These are phyloP conservation scores for Papiliotrema fonsecae DNA, from an alignment of 1,284 basidiomycete genomes.

Conservation along the genomic window DNA sequence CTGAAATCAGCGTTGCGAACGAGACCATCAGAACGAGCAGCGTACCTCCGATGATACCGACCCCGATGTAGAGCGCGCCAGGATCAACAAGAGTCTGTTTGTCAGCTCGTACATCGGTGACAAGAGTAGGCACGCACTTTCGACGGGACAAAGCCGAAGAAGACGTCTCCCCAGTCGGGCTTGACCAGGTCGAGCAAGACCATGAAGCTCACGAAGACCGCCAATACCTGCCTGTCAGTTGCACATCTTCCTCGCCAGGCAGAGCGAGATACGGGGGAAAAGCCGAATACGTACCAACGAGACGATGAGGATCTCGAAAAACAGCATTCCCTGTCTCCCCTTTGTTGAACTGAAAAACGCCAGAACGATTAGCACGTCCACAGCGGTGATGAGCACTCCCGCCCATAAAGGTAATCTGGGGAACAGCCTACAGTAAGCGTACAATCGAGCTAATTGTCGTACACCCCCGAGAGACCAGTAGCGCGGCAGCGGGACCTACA, in stretches of 20 bases:
- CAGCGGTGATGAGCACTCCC: conserved; percentile 74
- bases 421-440: conserved; percentile 55
- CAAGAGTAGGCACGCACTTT: conserved; percentile 50
- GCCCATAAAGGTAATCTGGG: conserved; percentile 73
- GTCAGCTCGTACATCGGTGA: neutral
- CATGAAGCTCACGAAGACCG: conserved; percentile 75
- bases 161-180: conserved; percentile 72
- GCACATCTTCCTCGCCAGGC: conserved; percentile 1
- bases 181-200: conserved; percentile 69
- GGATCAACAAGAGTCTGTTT: conserved; percentile 40
- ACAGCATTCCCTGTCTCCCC: conserved; percentile 47
- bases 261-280: neutral
- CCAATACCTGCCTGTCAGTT: conserved; percentile 58
- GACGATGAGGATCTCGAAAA: conserved; percentile 72
- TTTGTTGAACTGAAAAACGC: conserved; percentile 41
- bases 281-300: conserved; percentile 50
- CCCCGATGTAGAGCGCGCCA: conserved; percentile 68
- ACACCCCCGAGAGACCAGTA: neutral
- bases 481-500: no score
- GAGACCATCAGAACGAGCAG: neutral
- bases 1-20: conserved; percentile 45
- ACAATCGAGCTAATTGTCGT: no score
- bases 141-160: conserved; percentile 80
- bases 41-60: conserved; percentile 52
- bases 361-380: conserved; percentile 67